phyloP scores from a whole-genome alignment of 2,329 filamentous ascomycete genomes.

The Myriosclerotinia scirpicola region DNA sequence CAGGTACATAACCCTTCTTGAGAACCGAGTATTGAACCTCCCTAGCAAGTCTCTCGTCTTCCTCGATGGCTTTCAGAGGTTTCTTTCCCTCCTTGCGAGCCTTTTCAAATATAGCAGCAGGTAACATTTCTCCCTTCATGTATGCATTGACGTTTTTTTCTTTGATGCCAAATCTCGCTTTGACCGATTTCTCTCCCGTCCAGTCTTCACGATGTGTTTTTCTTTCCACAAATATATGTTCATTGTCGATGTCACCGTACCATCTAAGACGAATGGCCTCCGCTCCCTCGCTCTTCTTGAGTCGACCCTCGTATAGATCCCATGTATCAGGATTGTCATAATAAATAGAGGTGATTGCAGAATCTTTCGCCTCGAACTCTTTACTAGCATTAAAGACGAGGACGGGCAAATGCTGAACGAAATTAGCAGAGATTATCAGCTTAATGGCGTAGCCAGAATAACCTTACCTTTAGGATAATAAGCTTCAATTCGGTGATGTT shows the following conservation, averaged over 20 bases:
- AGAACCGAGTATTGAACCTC: constrained; percentile 94
- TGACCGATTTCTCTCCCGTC: constrained; percentile 99
- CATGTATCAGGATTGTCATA: constrained; percentile 94
- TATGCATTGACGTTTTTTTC: constrained; percentile 97
- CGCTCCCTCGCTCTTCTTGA: constrained; percentile 97
- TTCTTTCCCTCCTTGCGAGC: constrained; percentile 95
- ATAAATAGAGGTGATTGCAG: constrained; percentile 97
- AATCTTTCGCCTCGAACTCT: constrained; percentile 87
- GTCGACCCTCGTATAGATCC: constrained; percentile 88
- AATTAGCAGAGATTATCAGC: constrained; percentile 32
- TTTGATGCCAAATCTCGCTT: constrained; percentile 91
- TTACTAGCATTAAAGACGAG: constrained; percentile 97
- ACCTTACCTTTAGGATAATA: constrained; percentile 77
- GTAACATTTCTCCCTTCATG: constrained; percentile 78
- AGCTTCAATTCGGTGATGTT: constrained; percentile 98
- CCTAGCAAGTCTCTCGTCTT: constrained; percentile 83
- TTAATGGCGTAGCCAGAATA: background rate
- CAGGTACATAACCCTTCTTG: constrained; percentile 81
- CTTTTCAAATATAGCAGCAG: constrained; percentile 91
- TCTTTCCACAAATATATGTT: constrained; percentile 94
- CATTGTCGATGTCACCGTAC: constrained; percentile 95
- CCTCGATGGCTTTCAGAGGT: constrained; percentile 83
- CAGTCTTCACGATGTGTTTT: constrained; percentile 99
- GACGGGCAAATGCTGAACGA: constrained; percentile 76
- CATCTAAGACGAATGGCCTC: constrained; percentile 94